Evolutionary conservation across 306 rosid species (phyloP), one percentile per base, ranked within the genome.

Genomic region (Rosa lucieae): DNA sequence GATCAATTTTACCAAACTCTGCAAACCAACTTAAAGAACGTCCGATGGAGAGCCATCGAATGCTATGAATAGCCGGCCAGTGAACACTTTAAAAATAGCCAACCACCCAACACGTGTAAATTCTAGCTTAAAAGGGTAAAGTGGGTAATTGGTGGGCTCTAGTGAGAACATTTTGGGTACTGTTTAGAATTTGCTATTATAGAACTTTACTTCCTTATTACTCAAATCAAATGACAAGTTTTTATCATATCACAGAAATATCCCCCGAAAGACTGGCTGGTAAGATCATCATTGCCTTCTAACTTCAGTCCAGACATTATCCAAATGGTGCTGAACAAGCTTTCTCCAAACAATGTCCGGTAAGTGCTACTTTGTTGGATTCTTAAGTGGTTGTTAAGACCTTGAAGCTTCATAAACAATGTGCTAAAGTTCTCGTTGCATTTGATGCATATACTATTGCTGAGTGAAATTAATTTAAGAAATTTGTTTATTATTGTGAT

Each of bases 211-310:
- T 53, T 69, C 18, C 73, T 44, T 46, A 21, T 35, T 73, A 17
- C 23, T 17, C 68, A 51, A 76, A 77, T 23, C 58, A 56, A 81
- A 75, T 72, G 85, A 66, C 49, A 70, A 58, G 67, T 63, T 67
- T 75, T 70, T 63, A 80, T 82, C 48, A 72, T 79, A 81, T 5
- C 47, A 76, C 91, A 95, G 99, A 73, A 85, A 70, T 92, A 92
- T 88, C 92, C 99, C 86, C 90, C 90, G n/a, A 86, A 86, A 86
- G 97, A 95, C 79, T 95, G 98, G 99, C 86, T 95, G 77, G 88
- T 86, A 66, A 90, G 92, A 46, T 92, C 97, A 67, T 89, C 96
- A 49, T 79, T 95, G 86, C 98, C 98, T 76, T 84, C 84, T 53
- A 88, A 88, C 47, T 95, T 89, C 83, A 85, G 82, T 77, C 90